Evolutionary conservation across 768 basidiomycete species (phyloP).

Genomic region (Gloeophyllum trabeum): DNA sequence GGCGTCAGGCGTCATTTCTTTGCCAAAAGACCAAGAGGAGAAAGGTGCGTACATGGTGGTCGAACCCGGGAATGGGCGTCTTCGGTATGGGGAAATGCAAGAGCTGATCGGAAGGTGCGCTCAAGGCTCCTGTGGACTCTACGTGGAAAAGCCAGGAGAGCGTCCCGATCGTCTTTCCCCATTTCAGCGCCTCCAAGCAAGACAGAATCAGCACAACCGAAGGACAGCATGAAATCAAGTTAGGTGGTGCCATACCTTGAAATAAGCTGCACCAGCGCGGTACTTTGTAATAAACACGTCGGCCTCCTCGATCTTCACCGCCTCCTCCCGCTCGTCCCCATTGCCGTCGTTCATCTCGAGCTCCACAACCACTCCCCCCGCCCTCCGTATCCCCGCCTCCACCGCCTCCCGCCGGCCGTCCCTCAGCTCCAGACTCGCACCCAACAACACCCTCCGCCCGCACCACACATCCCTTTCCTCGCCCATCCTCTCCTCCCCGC

Average conservation of each 20-base stretch:
- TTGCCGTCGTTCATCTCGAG: conserved; percentile 12
- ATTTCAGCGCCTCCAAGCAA: conserved; percentile 41
- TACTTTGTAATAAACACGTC: conserved; percentile 69
- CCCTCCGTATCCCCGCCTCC: conserved; percentile 43
- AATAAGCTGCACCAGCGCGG: conserved; percentile 59
- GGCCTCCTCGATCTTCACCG: conserved; percentile 32
- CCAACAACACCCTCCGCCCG: conserved; percentile 49
- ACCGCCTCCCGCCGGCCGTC: conserved; percentile 39
- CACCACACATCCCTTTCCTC: conserved; percentile 39
- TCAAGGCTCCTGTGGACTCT: conserved; percentile 46
- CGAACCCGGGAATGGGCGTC: conserved; percentile 45
- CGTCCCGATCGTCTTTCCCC: conserved; percentile 58
- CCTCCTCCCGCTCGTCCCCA: conserved; percentile 24
- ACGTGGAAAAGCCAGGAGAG: conserved; percentile 80
- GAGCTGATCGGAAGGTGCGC: conserved; percentile 61
- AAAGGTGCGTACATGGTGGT: conserved; percentile 39
- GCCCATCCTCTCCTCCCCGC: conserved; percentile 1
- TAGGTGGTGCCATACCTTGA: conserved; percentile 47
- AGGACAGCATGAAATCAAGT: no score
- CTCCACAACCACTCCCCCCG: conserved; percentile 42
- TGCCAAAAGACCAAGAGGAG: not conserved
- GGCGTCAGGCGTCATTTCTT: not conserved
- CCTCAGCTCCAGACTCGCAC: conserved; percentile 42
- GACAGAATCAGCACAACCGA: conserved; percentile 1
- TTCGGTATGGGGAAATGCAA: conserved; percentile 78